Evolutionary conservation across 176 grass and related monocot genomes (phyloP), one percentile per base, ranked within the genome.

Genomic region (Cymbopogon citratus): DNA sequence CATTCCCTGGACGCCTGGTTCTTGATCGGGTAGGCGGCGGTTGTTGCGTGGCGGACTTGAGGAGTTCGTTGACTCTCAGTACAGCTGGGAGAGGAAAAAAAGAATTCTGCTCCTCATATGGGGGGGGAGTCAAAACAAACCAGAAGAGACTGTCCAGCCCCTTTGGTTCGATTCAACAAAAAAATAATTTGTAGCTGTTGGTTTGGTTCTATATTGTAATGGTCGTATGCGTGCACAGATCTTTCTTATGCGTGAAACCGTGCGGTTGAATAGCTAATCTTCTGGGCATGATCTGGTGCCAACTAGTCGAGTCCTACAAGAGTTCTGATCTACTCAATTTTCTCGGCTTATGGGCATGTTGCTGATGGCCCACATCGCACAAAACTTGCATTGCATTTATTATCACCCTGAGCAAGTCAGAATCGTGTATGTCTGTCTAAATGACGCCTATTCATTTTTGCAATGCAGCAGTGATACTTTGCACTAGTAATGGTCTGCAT

Each of bases 1-100:
- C 25, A 3, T 12, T 56, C 9, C 21, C 35, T 57, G 21, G 52
- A 23, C 52, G 52, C 52, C 21, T 68, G 11, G 11, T 52, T 80
- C 28, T 68, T 80, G 44, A 56, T 67, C 63, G 63, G 57, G 38
- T 80, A 19, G 44, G 45, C 21, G 63, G 63, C 12, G 40, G 74
- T 84, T 12, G 64, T 81, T 85, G 77, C 52, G 34, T 39, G 19
- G 12, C 16, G 57, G 67, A 27, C 66, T 73, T 39, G 33, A 54
- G 35, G n/a, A n/a, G 49, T 74, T 56, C 45, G 87, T 89, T 89
- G 87, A 85, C 83, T 73, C n/a, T 4, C 0, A 18, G 14, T 24
- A 66, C 33, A 41, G 36, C 40, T 77, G 33, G 26, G 44, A 81
- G 19, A 14, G 28, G 1, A 61, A 29, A 29, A 29, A 71, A 48